A percentile compares a stretch with the other conserved stretches of the same genome.
phyloP scores from a whole-genome alignment of 768 basidiomycete species.

The Cystofilobasidium capitatum region DNA sequence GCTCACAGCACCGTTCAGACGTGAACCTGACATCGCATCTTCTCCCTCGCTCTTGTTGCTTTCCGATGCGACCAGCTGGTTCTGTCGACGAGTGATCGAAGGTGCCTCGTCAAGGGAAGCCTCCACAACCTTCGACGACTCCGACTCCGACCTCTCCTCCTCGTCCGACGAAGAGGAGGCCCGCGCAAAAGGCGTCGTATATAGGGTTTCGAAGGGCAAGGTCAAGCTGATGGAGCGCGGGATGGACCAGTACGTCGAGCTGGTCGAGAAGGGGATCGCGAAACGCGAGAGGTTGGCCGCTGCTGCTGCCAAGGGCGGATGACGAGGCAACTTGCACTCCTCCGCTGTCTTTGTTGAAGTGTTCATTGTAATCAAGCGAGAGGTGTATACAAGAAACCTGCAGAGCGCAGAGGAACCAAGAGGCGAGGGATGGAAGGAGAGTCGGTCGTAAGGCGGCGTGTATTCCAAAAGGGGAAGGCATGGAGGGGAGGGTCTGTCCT shows the following conservation, averaged over 20 bases:
- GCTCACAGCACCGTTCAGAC: too few species aligned
- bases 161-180: constrained; percentile 26
- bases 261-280: constrained; percentile 34
- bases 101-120: constrained; percentile 29
- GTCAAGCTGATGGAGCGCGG: constrained; percentile 33
- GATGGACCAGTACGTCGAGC: constrained; percentile 37
- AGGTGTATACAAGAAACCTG: too few species aligned
- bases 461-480: too few species aligned
- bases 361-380: background rate
- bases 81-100: constrained; percentile 35
- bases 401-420: too few species aligned
- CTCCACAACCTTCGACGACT: constrained; percentile 29
- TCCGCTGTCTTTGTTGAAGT: background rate
- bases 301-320: background rate
- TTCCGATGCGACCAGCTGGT: constrained; percentile 30
- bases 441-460: too few species aligned
- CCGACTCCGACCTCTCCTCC: constrained; percentile 26
- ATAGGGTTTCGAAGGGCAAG: constrained; percentile 21
- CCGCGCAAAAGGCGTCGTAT: background rate
- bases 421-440: background rate
- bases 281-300: constrained; percentile 11
- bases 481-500: too few species aligned
- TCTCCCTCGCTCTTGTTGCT: background rate
- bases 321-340: background rate
- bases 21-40: too few species aligned